Evolutionary conservation across 2,329 filamentous ascomycete genomes (phyloP), one percentile per base, ranked within the genome.

Genomic region (Trichoderma sp.): DNA sequence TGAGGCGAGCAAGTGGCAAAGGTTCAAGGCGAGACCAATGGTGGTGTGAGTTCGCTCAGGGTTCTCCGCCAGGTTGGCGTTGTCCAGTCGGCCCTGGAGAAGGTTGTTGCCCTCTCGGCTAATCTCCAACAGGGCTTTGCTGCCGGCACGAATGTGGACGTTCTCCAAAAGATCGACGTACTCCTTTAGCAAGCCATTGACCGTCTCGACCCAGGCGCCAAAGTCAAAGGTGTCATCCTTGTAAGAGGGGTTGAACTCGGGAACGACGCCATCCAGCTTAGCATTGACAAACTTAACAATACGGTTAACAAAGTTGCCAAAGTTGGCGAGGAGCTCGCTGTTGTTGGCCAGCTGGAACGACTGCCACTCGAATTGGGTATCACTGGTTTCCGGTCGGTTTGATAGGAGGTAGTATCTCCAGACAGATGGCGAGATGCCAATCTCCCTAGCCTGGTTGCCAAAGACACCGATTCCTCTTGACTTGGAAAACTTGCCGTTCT

Each of bases 361-460:
- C 69, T 85, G 88, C 94, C 94, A 97, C 78, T 95, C 91, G 79
- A 97, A 97, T 77, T 97, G 92, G 0, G 93, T 91, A 77, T 97
- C 94, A 63, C 91, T 88, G 13, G 90, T 91, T 80, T 97, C 94
- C 0, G 94, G 94, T 68, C 94, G 88, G 78, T 92, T 91, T 56
- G 93, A 91, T 47, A 97, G 85, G 27, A 97, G 87, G 82, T 96
- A 97, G 81, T 95, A 97, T 73, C 94, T 87, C 93, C 94, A 97
- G n/a, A 97, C 92, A 72, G 95, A 92, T 0, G 93, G 85, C 19
- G 91, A 87, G 21, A 97, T 87, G 24, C 93, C 94, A 10, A 93
- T 97, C 68, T 96, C 90, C 80, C 92, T 91, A 58, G 93, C 94
- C 75, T 92, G 93, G 81, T 92, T 94, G 62, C 94, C 94, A 76